A percentile compares a stretch with the other conserved stretches of the same genome.
Evolutionary conservation across 2,329 filamentous ascomycete genomes (phyloP).

Genomic region (Colletotrichum tabaci): DNA sequence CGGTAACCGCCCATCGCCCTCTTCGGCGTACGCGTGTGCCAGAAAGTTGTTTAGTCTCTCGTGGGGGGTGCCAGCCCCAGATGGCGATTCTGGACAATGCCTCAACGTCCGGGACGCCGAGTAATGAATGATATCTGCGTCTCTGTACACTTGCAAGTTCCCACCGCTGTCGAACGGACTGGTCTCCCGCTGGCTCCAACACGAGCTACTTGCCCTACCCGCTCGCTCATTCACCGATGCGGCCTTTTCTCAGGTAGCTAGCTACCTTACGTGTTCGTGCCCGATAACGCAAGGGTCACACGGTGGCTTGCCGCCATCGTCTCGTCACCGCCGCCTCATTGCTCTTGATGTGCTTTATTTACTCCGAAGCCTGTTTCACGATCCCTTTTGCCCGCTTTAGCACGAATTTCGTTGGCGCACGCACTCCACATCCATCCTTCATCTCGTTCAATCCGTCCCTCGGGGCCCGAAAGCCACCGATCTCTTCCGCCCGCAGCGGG

Average conservation of each 20-base stretch:
- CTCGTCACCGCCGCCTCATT: conserved; percentile 13
- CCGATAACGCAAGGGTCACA: conserved; percentile 23
- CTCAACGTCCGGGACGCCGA: conserved; percentile 2
- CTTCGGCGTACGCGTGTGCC: neutral
- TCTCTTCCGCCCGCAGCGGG: neutral
- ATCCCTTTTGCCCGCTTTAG: conserved; percentile 15
- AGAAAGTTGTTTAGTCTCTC: no score
- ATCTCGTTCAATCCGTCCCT: neutral
- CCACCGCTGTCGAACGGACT: conserved; percentile 6
- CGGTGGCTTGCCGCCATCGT: conserved; percentile 34
- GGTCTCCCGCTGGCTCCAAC: conserved; percentile 16
- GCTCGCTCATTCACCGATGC: conserved; percentile 6
- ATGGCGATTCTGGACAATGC: neutral
- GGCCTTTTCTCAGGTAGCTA: conserved; percentile 18
- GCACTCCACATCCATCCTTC: neutral
- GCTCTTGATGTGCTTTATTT: conserved; percentile 7
- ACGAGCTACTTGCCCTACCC: conserved; percentile 26
- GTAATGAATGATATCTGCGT: neutral
- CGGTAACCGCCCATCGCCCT: neutral
- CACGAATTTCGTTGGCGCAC: conserved; percentile 3
- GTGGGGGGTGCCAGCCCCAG: neutral
- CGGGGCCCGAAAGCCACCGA: neutral
- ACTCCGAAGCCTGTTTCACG: conserved; percentile 27
- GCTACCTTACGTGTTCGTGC: conserved; percentile 18
- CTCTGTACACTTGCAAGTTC: conserved; percentile 9